A percentile compares a stretch with the other conserved stretches of the same genome.
Evolutionary conservation across 345 rosid species (phyloP).

Genomic region (Turnera subulata): DNA sequence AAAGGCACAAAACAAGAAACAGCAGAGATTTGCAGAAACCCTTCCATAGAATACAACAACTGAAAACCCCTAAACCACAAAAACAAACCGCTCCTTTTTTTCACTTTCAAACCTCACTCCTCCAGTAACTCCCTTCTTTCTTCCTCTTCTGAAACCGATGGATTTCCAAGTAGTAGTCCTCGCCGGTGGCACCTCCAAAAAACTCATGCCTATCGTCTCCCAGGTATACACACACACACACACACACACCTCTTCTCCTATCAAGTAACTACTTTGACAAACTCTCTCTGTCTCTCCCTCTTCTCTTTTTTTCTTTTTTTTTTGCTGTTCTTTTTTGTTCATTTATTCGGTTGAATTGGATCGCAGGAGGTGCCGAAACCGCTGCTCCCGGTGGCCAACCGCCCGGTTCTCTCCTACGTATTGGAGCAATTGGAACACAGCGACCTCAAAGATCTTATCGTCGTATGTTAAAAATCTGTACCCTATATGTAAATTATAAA

Average conservation of each 20-base stretch:
- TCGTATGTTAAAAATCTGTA: conserved; percentile 36
- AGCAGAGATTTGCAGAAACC: neutral
- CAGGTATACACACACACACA: conserved; percentile 39
- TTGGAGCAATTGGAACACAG: conserved; percentile 72
- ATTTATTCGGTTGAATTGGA: conserved; percentile 4
- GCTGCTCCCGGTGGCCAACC: conserved; percentile 88
- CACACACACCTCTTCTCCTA: neutral
- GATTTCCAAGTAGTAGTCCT: conserved; percentile 91
- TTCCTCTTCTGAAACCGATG: conserved; percentile 30
- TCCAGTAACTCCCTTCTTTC: neutral
- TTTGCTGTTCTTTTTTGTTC: neutral
- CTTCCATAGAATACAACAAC: neutral
- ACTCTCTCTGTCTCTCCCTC: neutral
- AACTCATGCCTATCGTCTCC: conserved; percentile 76
- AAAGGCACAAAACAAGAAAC: neutral
- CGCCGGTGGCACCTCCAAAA: conserved; percentile 80
- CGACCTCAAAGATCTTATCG: conserved; percentile 88
- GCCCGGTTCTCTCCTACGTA: conserved; percentile 79
- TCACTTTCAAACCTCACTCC: no score
- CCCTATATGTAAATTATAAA: no score
- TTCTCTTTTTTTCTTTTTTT: neutral
- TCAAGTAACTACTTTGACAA: neutral
- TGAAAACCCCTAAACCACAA: neutral
- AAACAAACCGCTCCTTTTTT: no score
- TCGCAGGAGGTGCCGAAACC: conserved; percentile 89